phyloP scores from a whole-genome alignment of 306 rosid genomes.

The Malus orientalis region DNA sequence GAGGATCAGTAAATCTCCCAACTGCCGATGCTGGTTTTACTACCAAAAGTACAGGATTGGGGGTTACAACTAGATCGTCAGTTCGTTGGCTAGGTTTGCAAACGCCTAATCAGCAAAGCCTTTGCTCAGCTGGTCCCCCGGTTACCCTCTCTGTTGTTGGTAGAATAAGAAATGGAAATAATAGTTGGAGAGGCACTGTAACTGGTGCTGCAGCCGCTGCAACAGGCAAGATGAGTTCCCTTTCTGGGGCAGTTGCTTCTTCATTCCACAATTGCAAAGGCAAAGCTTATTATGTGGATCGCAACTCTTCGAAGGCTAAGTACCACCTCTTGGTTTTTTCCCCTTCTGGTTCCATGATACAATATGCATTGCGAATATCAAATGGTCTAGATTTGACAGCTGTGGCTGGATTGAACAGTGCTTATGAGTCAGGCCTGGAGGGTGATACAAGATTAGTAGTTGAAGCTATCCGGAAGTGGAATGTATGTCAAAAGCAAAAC shows the following conservation, averaged over 20 bases:
- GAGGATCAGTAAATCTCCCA: slow-evolving; percentile 62
- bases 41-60: slow-evolving; percentile 34
- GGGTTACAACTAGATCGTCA: slow-evolving; percentile 28
- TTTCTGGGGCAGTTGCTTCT: slow-evolving; percentile 80
- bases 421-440: slow-evolving; percentile 47
- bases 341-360: slow-evolving; percentile 77
- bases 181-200: slow-evolving; percentile 85
- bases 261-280: slow-evolving; percentile 56
- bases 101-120: slow-evolving; percentile 45
- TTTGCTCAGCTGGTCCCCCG: slow-evolving; percentile 49
- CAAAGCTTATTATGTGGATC: slow-evolving; percentile 36
- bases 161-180: slow-evolving; percentile 73
- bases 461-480: slow-evolving; percentile 92
- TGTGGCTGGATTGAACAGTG: slow-evolving; percentile 40
- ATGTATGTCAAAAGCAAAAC: slow-evolving; percentile 68
- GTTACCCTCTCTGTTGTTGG: slow-evolving; percentile 73
- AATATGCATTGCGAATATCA: slow-evolving; percentile 51
- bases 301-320: slow-evolving; percentile 47
- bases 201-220: slow-evolving; percentile 97
- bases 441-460: slow-evolving; percentile 62
- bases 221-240: slow-evolving; percentile 53
- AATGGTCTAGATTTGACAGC: slow-evolving; percentile 34
- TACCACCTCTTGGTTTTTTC: slow-evolving; percentile 73
- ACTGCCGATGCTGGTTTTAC: slow-evolving; percentile 37
- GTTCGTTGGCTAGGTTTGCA: slow-evolving; percentile 32